phyloP scores from a whole-genome alignment of 371 early-diverging fungal species.

The Haplosporangium sp. region DNA sequence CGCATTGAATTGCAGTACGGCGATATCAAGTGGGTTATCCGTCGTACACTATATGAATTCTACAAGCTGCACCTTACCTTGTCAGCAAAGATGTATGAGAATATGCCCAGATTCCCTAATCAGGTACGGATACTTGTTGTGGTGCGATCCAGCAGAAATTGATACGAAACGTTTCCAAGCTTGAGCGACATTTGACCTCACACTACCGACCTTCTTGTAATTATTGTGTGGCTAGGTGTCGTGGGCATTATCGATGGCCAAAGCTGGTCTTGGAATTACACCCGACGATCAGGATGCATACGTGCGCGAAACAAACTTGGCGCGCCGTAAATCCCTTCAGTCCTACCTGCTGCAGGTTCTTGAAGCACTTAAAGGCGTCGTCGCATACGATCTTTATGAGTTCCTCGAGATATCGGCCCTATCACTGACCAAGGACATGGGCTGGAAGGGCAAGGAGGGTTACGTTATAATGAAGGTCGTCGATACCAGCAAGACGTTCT shows the following conservation, averaged over 20 bases:
- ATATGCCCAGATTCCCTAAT: constrained; percentile 66
- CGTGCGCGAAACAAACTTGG: constrained; percentile 57
- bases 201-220: no score
- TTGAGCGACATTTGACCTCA: no score
- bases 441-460: constrained; percentile 92
- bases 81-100: constrained; percentile 58
- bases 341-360: constrained; percentile 70
- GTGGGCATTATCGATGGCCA: constrained; percentile 29
- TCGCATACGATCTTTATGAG: constrained; percentile 80
- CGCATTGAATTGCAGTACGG: constrained; percentile 85
- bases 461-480: constrained; percentile 68
- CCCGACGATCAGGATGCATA: constrained; percentile 4
- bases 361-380: constrained; percentile 68
- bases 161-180: no score
- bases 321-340: constrained; percentile 72
- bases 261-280: constrained; percentile 20
- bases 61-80: constrained; percentile 73
- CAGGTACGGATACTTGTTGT: constrained; percentile 44
- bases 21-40: constrained; percentile 81
- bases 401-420: constrained; percentile 83
- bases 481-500: constrained; percentile 56
- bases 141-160: no score
- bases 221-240: constrained; percentile 15
- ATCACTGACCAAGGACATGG: constrained; percentile 81
- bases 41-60: constrained; percentile 79